These are phyloP conservation scores for Podaxis carcinomalis DNA, from an alignment of 768 basidiomycete species.

Conservation along the genomic window DNA sequence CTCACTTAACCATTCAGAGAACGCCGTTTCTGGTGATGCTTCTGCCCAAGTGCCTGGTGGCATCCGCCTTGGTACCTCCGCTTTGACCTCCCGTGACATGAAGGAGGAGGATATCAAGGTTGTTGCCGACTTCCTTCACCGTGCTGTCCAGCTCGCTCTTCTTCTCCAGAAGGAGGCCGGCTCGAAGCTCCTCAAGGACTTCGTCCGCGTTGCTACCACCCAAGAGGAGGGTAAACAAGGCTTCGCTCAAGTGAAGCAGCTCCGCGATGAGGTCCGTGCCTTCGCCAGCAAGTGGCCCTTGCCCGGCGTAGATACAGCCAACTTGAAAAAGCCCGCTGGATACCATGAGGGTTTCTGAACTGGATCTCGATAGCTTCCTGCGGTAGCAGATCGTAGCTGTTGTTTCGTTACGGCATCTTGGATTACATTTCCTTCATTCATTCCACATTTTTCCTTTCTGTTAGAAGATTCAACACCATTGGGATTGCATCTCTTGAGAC, in stretches of 20 bases:
- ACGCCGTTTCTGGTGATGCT: constrained; percentile 94
- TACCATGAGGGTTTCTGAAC: constrained; percentile 45
- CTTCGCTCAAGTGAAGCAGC: constrained; percentile 60
- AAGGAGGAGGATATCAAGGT: constrained; percentile 78
- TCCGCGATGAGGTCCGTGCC: constrained; percentile 72
- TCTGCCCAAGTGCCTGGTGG: constrained; percentile 96
- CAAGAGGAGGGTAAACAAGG: constrained; percentile 70
- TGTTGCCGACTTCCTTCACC: constrained; percentile 91
- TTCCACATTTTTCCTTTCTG: background rate
- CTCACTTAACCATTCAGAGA: constrained; percentile 48
- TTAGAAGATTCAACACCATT: constrained; percentile 10
- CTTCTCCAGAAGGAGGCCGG: constrained; percentile 93
- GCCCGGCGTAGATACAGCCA: constrained; percentile 69
- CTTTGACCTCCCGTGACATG: constrained; percentile 95
- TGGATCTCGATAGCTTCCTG: background rate
- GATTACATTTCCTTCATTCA: background rate
- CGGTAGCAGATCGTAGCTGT: background rate
- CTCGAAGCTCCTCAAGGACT: constrained; percentile 93
- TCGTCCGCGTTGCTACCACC: constrained; percentile 74
- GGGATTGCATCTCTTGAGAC: constrained; percentile 5
- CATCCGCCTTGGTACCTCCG: constrained; percentile 93
- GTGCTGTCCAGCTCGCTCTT: constrained; percentile 87
- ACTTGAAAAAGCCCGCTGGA: constrained; percentile 55
- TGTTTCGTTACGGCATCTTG: background rate
- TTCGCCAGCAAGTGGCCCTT: constrained; percentile 91